phyloP scores from a whole-genome alignment of 305 asterid species.

The Ajuga reptans region DNA sequence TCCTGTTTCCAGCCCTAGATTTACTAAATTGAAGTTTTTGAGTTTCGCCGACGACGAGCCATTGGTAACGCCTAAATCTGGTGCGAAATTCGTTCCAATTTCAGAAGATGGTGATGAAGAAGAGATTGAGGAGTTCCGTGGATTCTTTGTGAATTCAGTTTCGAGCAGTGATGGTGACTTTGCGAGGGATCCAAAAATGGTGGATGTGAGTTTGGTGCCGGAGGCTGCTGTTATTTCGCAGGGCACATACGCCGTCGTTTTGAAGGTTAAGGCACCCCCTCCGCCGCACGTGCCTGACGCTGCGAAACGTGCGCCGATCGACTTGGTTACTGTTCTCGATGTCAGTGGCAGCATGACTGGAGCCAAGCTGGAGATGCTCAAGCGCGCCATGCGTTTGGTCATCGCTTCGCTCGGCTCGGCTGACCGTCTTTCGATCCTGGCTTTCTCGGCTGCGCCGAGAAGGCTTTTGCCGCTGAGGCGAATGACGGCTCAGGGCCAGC shows the following conservation, averaged over 20 bases:
- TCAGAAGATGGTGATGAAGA: slow-evolving; percentile 35
- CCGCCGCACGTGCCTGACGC: slow-evolving; percentile 32
- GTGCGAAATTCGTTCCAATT: slow-evolving; percentile 34
- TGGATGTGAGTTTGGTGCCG: slow-evolving; percentile 48
- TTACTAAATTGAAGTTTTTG: slow-evolving; percentile 8
- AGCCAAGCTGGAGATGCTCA: slow-evolving; percentile 78
- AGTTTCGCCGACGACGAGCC: slow-evolving; percentile 61
- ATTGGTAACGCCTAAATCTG: slow-evolving; percentile 40
- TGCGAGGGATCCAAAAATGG: slow-evolving; percentile 25
- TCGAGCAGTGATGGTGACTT: slow-evolving; percentile 39
- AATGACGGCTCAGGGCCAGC: slow-evolving; percentile 71
- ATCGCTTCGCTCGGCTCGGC: slow-evolving; percentile 78
- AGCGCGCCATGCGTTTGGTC: slow-evolving; percentile 77
- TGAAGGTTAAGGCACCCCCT: slow-evolving; percentile 62
- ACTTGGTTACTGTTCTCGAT: slow-evolving; percentile 77
- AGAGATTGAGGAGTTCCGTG: slow-evolving; percentile 59
- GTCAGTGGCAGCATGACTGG: slow-evolving; percentile 76
- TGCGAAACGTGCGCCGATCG: slow-evolving; percentile 72
- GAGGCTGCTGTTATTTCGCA: slow-evolving; percentile 67
- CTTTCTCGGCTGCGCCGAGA: slow-evolving; percentile 54
- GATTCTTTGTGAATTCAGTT: slow-evolving; percentile 57
- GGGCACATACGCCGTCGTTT: slow-evolving; percentile 59
- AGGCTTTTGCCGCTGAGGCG: slow-evolving; percentile 55
- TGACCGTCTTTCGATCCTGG: slow-evolving; percentile 74
- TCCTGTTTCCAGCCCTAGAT: slow-evolving; percentile 24